Evolutionary conservation across 2,329 filamentous ascomycete species (phyloP).

Genomic region (Xylariaceae sp.): DNA sequence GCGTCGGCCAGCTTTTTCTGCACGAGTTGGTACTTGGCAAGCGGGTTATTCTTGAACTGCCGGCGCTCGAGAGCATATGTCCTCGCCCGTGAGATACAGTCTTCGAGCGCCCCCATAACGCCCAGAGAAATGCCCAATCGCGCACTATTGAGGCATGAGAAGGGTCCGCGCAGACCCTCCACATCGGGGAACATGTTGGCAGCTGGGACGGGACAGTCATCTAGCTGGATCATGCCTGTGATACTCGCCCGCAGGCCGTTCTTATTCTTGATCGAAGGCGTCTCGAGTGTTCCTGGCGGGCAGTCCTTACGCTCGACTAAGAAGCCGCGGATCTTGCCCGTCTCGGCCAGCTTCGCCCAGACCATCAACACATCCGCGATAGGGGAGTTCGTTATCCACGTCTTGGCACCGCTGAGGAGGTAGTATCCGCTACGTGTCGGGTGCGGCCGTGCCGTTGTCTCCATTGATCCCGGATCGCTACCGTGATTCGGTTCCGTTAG

Average conservation of each 20-base stretch:
- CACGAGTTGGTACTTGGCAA: conserved; percentile 94
- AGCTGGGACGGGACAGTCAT: conserved; percentile 84
- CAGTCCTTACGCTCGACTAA: conserved; percentile 85
- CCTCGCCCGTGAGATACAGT: conserved; percentile 81
- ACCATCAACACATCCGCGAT: conserved; percentile 85
- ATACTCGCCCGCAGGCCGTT: conserved; percentile 91
- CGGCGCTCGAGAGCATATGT: conserved; percentile 90
- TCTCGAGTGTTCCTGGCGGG: conserved; percentile 87
- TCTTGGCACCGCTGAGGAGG: conserved; percentile 82
- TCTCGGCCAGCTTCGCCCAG: conserved; percentile 92
- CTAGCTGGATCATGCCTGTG: conserved; percentile 97
- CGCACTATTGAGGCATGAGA: conserved; percentile 92
- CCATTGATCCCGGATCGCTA: conserved; percentile 90
- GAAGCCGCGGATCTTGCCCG: conserved; percentile 94
- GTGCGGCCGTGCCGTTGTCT: conserved; percentile 83
- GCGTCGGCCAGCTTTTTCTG: conserved; percentile 98
- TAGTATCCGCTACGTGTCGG: conserved; percentile 84
- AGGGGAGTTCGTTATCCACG: conserved; percentile 95
- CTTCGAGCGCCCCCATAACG: conserved; percentile 91
- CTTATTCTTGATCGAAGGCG: conserved; percentile 92
- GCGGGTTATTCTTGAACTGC: conserved; percentile 94
- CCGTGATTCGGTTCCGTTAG: conserved; percentile 93
- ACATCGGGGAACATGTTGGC: conserved; percentile 94
- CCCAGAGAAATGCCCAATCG: conserved; percentile 94
- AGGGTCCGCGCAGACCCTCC: conserved; percentile 86